Conservation (phyloP, 495 filamentous ascomycete species). For the Annulohypoxylon moriforme region DNA sequence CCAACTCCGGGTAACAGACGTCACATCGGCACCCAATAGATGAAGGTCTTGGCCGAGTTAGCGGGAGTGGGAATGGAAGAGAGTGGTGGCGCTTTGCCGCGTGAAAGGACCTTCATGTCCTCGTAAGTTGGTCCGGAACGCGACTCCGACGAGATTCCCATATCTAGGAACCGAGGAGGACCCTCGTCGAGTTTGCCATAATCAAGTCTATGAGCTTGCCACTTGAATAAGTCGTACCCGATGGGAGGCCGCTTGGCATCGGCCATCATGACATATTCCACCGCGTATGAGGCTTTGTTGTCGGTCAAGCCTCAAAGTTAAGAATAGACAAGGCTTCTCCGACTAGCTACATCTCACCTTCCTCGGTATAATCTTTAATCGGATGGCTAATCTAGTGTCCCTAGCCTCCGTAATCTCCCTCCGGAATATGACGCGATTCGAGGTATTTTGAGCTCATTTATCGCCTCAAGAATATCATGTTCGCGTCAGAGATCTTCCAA, state of each 20-base stretch:
- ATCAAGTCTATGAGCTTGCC: constrained; percentile 23
- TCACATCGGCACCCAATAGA: constrained; percentile 39
- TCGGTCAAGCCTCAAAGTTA: constrained; percentile 23
- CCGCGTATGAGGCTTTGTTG: constrained; percentile 18
- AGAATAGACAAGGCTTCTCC: neutral
- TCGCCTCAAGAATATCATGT: neutral
- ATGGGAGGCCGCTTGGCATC: constrained; percentile 29
- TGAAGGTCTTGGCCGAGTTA: constrained; percentile 30
- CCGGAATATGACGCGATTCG: constrained; percentile 13
- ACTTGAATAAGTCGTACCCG: constrained; percentile 26
- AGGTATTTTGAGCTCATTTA: constrained; percentile 30
- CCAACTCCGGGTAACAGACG: constrained; percentile 37
- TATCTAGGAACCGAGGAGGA: constrained; percentile 15
- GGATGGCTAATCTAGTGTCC: neutral
- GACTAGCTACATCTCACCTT: neutral
- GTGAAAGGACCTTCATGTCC: constrained; percentile 27
- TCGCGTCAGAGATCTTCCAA: neutral
- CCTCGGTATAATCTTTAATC: neutral
- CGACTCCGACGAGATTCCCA: constrained; percentile 33
- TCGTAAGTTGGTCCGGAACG: constrained; percentile 31
- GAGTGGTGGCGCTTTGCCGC: constrained; percentile 20
- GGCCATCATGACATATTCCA: constrained; percentile 11
- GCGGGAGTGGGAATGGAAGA: constrained; percentile 28
- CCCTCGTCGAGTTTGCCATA: constrained; percentile 15
- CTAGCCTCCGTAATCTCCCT: neutral